Base-by-base conservation (phyloP, 768 basidiomycete genomes). In the Suillus bovinus region DNA sequence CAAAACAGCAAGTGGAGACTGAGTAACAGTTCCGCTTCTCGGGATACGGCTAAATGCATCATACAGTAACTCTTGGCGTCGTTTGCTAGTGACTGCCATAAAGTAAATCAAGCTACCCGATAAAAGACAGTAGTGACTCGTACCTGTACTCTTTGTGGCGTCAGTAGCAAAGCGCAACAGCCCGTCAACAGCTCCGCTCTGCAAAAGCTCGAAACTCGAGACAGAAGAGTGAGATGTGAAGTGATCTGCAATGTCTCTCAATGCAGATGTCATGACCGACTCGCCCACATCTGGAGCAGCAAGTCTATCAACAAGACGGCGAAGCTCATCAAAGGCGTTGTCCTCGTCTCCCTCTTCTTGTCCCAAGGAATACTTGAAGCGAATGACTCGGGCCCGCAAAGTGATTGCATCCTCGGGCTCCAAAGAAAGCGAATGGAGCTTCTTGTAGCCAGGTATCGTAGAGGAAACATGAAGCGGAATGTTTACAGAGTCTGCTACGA, bases 131-230 rank as follows among this genome's bases (percentile, higher is more conserved):
- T 22, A 58, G 42, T 39, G 46, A 46, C 41, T 62, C 60, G 56
- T n/a, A 67, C 68, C 60, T 67, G 8, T 38, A 74, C 84, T 64
- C 67, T 88, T 85, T 50, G 80, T 79, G 58, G 85, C 79, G 63
- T 90, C 87, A 4, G 89, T 91, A 5, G 93, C 86, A 74, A 94
- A 94, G 60, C 84, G 85, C 59, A 99, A 80, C 59, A 99, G 72
- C 14, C 88, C 89, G 67, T 96, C 94, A 2, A 98, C 90, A 5
- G 97, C 84, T 3, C 96, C 97, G 70, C 94, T 96, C 72, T 98
- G 91, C 61, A 98, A 78, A 53, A 99, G 76, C 77, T 99, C 97
- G 66, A 99, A 99, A 74, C 95, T 97, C 2, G 95, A 98, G 5
- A 99, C 86, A 10, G 94, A 90, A 5, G 83, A 84, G 31, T 89